Conservation (phyloP, 768 basidiomycete genomes). For the Galerina sulciceps region DNA sequence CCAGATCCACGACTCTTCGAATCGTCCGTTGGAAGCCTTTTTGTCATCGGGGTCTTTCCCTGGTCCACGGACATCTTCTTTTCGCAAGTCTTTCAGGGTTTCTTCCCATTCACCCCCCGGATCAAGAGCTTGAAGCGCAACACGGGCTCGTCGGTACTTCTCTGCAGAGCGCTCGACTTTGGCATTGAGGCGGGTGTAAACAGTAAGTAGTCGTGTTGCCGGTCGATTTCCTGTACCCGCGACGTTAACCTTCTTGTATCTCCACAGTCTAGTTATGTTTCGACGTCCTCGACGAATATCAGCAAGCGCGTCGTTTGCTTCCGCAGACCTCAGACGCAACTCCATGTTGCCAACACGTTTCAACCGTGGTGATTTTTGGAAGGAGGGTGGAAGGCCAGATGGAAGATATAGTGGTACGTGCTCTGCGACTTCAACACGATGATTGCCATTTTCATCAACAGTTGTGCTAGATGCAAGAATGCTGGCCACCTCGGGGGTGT, state of each 20-base stretch:
- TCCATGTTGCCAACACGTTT: constrained; percentile 10
- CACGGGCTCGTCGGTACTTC: constrained; percentile 14
- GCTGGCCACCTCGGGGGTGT: constrained; percentile 9
- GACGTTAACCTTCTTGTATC: constrained; percentile 26
- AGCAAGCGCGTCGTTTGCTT: constrained; percentile 21
- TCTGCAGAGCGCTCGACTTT: constrained; percentile 12
- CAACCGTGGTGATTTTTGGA: not conserved
- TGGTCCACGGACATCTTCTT: constrained; percentile 19
- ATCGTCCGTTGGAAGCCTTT: not conserved
- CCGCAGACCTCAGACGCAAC: constrained; percentile 15
- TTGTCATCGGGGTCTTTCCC: constrained; percentile 1
- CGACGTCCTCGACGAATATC: constrained; percentile 19
- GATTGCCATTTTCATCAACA: not conserved
- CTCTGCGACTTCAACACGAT: not conserved
- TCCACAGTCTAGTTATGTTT: constrained; percentile 16
- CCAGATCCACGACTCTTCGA: constrained; percentile 30
- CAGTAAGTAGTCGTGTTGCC: constrained; percentile 20
- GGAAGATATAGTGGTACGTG: constrained; percentile 3
- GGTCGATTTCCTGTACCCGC: constrained; percentile 22
- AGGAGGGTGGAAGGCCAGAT: not conserved
- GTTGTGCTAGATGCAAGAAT: not conserved
- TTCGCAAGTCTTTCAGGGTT: constrained; percentile 7
- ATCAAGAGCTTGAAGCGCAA: constrained; percentile 14
- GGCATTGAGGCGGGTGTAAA: constrained; percentile 14
- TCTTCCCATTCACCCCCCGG: constrained; percentile 13